Evolutionary conservation across 768 basidiomycete genomes (phyloP).

Genomic region (Amanita thiersii): DNA sequence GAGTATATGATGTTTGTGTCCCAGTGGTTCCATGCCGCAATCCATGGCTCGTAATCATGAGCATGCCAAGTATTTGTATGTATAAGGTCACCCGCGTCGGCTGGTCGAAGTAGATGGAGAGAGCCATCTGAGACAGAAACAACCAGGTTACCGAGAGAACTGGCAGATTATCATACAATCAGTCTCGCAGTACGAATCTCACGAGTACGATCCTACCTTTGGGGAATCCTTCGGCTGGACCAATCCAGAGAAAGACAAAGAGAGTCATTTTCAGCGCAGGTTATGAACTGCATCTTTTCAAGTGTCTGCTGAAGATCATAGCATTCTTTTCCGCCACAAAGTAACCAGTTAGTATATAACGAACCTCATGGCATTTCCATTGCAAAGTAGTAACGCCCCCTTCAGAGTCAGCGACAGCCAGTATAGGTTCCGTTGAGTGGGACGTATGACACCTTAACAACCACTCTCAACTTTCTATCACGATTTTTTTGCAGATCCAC

Average conservation of each 20-base stretch:
- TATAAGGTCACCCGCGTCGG: slow-evolving; percentile 33
- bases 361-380: slow-evolving; percentile 41
- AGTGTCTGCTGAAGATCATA: slow-evolving; percentile 28
- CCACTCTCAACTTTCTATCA: too few relatives aligned
- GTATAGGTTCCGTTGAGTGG: slow-evolving; percentile 29
- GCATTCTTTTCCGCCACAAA: not conserved
- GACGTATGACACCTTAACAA: slow-evolving; percentile 53
- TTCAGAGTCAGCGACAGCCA: slow-evolving; percentile 82
- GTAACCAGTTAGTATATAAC: not conserved
- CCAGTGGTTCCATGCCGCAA: slow-evolving; percentile 88
- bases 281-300: slow-evolving; percentile 29
- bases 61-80: slow-evolving; percentile 67
- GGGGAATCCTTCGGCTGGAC: slow-evolving; percentile 59
- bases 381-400: slow-evolving; percentile 64
- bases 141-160: slow-evolving; percentile 50
- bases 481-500: not conserved
- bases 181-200: too few relatives aligned
- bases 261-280: slow-evolving; percentile 43
- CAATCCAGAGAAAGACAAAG: slow-evolving; percentile 93
- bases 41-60: slow-evolving; percentile 94
- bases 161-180: too few relatives aligned
- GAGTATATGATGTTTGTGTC: slow-evolving; percentile 74
- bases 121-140: slow-evolving; percentile 80
- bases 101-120: slow-evolving; percentile 50
- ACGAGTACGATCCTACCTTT: slow-evolving; percentile 40